phyloP scores from a whole-genome alignment of 2,329 filamentous ascomycete species.

The Aspergillus texensis region DNA sequence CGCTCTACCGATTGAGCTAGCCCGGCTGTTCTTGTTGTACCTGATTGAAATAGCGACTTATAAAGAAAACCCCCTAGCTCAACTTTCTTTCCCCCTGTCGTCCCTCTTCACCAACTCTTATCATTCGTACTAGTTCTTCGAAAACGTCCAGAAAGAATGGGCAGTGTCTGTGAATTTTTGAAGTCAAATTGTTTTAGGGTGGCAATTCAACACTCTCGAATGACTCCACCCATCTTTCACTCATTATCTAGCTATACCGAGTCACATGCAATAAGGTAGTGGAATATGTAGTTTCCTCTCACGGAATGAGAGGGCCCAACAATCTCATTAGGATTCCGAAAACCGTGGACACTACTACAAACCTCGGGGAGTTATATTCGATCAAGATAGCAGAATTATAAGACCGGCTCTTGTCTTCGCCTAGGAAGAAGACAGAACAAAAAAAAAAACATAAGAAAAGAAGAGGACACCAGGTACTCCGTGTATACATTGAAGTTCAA shows the following conservation, averaged over 20 bases:
- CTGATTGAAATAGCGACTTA: too few species aligned
- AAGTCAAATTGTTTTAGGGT: background rate
- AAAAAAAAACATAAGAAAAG: background rate
- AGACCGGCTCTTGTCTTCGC: background rate
- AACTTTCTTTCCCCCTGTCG: too few species aligned
- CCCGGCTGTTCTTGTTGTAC: constrained; percentile 33
- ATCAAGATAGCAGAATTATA: background rate
- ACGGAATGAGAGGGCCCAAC: background rate
- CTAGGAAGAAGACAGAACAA: background rate
- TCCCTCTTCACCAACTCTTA: too few species aligned
- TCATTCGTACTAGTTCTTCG: background rate
- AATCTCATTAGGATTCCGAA: background rate
- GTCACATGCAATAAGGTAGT: background rate
- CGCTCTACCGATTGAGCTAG: constrained; percentile 56
- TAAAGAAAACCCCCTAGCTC: too few species aligned
- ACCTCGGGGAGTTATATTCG: background rate
- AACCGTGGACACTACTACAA: background rate
- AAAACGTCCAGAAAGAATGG: background rate
- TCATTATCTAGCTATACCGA: background rate
- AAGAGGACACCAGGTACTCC: background rate
- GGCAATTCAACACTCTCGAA: background rate
- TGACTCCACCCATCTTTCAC: background rate
- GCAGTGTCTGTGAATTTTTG: background rate
- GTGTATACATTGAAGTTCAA: background rate
- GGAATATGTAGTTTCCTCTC: background rate